Conservation (phyloP, 306 rosid genomes). For the Trichosanthes truncata region DNA sequence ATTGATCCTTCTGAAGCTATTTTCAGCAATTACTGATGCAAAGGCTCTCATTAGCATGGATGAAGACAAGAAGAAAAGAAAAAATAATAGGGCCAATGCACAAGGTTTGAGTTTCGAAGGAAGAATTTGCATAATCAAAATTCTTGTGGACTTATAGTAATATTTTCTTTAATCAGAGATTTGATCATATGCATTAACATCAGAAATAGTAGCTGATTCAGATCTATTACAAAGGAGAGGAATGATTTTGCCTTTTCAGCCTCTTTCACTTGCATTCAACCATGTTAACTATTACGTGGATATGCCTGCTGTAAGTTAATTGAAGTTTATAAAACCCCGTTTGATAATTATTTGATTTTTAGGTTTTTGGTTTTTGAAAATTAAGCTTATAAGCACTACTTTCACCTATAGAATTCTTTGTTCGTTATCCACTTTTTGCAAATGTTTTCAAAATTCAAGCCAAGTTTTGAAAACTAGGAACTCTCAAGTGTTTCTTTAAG, state of each 20-base stretch:
- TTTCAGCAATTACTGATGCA: constrained; percentile 43
- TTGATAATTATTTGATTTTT: too few species aligned
- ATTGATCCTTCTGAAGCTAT: constrained; percentile 2
- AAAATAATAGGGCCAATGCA: not conserved
- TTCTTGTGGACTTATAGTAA: not conserved
- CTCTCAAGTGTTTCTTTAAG: not conserved
- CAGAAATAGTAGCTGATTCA: not conserved
- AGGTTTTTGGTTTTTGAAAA: not conserved
- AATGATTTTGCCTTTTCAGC: constrained; percentile 63
- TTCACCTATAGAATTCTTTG: not conserved
- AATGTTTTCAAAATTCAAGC: too few species aligned
- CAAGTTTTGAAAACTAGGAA: not conserved
- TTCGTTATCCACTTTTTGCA: not conserved
- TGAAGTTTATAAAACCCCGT: not conserved
- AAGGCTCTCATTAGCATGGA: constrained; percentile 32
- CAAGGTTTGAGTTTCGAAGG: not conserved
- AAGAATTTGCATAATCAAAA: not conserved
- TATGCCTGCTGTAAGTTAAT: constrained; percentile 58
- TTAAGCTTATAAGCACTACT: too few species aligned
- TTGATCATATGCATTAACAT: not conserved
- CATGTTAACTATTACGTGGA: constrained; percentile 64
- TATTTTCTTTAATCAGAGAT: not conserved
- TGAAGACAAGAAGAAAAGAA: constrained; percentile 18
- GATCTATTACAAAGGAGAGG: constrained; percentile 23
- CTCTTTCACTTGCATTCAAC: constrained; percentile 58